A percentile compares a stretch with the other conserved stretches of the same genome.
These are phyloP conservation scores for Paramyrothecium sp. DNA, from an alignment of 2,329 filamentous ascomycete genomes.

Conservation along the genomic window DNA sequence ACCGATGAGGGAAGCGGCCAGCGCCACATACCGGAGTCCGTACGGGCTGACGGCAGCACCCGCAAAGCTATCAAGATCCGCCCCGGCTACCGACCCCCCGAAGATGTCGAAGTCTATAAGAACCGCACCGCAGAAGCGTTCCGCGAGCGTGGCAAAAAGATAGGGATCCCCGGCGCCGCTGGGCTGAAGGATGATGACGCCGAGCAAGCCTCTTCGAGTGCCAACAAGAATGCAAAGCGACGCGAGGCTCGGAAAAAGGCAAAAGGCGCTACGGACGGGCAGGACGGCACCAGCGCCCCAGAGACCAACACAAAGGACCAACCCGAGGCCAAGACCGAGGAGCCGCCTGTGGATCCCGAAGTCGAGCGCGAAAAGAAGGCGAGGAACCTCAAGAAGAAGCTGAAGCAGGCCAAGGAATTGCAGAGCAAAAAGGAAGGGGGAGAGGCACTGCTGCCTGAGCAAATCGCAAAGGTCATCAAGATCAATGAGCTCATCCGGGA, in stretches of 20 bases:
- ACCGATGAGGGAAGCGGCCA: constrained; percentile 73
- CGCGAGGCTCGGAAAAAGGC: constrained; percentile 56
- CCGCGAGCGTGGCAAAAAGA: constrained; percentile 67
- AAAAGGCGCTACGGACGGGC: constrained; percentile 56
- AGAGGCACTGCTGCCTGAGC: constrained; percentile 81
- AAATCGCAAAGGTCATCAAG: constrained; percentile 96
- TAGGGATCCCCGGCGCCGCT: constrained; percentile 70
- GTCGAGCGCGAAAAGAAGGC: constrained; percentile 90
- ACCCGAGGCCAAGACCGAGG: constrained; percentile 31
- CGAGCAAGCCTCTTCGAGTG: constrained; percentile 48
- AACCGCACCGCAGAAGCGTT: constrained; percentile 85
- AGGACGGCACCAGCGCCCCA: constrained; percentile 47
- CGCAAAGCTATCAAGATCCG: constrained; percentile 92
- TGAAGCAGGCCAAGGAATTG: constrained; percentile 88
- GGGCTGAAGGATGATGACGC: constrained; percentile 49
- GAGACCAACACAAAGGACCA: constrained; percentile 34
- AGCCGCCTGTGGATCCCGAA: constrained; percentile 58
- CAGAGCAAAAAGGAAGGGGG: constrained; percentile 89
- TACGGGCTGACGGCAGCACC: constrained; percentile 84
- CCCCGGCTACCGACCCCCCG: constrained; percentile 88
- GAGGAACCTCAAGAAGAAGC: constrained; percentile 87
- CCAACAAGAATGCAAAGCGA: constrained; percentile 85
- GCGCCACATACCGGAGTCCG: constrained; percentile 85
- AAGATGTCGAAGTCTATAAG: constrained; percentile 95
- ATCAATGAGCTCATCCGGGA: constrained; percentile 92